Percentiles rank a stretch among this genome's conserved stretches.
Evolutionary conservation across 1,284 basidiomycete genomes (phyloP).

Genomic region (Boletellus sp.): DNA sequence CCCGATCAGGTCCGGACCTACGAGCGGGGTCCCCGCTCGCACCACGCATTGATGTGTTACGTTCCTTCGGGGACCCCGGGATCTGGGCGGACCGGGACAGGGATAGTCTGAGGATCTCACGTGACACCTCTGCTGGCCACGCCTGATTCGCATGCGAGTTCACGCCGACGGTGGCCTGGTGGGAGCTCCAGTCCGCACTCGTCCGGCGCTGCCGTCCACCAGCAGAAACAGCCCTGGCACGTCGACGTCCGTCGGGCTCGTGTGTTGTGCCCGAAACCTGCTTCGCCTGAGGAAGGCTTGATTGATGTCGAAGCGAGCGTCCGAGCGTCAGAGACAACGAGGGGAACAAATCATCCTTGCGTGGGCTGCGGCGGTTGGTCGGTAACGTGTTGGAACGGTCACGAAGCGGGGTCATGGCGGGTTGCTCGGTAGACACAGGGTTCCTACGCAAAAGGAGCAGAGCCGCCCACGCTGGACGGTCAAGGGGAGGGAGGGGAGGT

Average conservation of each 20-base stretch:
- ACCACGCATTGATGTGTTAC: constrained; percentile 20
- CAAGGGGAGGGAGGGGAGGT: constrained; percentile 51
- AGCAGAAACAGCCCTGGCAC: constrained; percentile 23
- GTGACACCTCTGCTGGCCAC: constrained; percentile 45
- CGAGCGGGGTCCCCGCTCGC: constrained; percentile 16
- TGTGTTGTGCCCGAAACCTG: constrained; percentile 1
- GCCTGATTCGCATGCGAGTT: constrained; percentile 30
- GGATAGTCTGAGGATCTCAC: constrained; percentile 40
- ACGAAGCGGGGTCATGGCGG: constrained; percentile 11
- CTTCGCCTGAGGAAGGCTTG: constrained; percentile 9
- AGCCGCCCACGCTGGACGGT: constrained; percentile 46
- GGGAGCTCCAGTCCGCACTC: constrained; percentile 43
- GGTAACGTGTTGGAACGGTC: constrained; percentile 29
- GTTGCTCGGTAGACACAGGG: constrained; percentile 4
- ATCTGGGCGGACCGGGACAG: constrained; percentile 16
- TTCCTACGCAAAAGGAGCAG: constrained; percentile 18
- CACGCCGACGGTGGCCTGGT: constrained; percentile 36
- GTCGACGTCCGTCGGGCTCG: constrained; percentile 8
- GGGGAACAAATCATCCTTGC: constrained; percentile 23
- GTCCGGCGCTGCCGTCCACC: constrained; percentile 27
- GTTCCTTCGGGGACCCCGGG: constrained; percentile 26
- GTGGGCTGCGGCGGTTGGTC: constrained; percentile 6
- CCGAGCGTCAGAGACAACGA: constrained; percentile 25
- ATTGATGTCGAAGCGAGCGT: constrained; percentile 18
- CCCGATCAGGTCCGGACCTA: constrained; percentile 14